A percentile compares a stretch with the other conserved stretches of the same genome.
Conservation (phyloP, 2,329 filamentous ascomycete genomes). For the Chalaropsis thielavioides region DNA sequence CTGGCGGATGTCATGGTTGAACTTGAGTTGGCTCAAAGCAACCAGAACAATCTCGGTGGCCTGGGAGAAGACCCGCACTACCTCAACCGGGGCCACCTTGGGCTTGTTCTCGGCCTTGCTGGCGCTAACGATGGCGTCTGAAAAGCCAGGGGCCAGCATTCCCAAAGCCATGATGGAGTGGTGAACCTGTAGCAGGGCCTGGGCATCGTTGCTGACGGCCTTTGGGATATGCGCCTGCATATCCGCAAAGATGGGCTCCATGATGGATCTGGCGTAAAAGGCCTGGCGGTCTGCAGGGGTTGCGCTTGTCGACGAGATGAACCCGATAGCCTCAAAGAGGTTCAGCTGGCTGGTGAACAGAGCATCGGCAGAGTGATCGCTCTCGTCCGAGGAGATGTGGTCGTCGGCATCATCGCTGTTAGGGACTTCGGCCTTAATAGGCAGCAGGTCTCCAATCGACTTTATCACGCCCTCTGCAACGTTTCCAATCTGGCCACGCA, state of each 20-base stretch:
- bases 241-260: slow-evolving; percentile 80
- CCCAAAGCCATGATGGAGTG: slow-evolving; percentile 94
- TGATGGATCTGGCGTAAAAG: slow-evolving; percentile 70
- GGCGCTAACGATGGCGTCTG: slow-evolving; percentile 45
- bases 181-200: slow-evolving; percentile 77
- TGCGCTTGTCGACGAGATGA: slow-evolving; percentile 66
- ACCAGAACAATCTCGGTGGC: slow-evolving; percentile 84
- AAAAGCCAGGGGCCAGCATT: slow-evolving; percentile 81
- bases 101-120: slow-evolving; percentile 26
- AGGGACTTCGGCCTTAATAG: slow-evolving; percentile 79
- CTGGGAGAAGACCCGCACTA: slow-evolving; percentile 71
- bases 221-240: slow-evolving; percentile 64
- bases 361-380: slow-evolving; percentile 77
- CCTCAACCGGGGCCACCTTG: slow-evolving; percentile 38
- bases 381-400: slow-evolving; percentile 90
- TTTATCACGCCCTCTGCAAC: slow-evolving; percentile 85
- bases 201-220: slow-evolving; percentile 67
- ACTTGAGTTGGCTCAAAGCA: slow-evolving; percentile 59
- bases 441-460: slow-evolving; percentile 73
- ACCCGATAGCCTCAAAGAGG: slow-evolving; percentile 87
- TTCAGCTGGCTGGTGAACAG: slow-evolving; percentile 84
- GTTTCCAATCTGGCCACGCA: slow-evolving; percentile 70
- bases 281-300: slow-evolving; percentile 76
- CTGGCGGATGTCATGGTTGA: slow-evolving; percentile 64
- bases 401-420: slow-evolving; percentile 63